Evolutionary conservation across 75 land plant genomes (phyloP).

Genomic region (Chamaecyparis obtusa): DNA sequence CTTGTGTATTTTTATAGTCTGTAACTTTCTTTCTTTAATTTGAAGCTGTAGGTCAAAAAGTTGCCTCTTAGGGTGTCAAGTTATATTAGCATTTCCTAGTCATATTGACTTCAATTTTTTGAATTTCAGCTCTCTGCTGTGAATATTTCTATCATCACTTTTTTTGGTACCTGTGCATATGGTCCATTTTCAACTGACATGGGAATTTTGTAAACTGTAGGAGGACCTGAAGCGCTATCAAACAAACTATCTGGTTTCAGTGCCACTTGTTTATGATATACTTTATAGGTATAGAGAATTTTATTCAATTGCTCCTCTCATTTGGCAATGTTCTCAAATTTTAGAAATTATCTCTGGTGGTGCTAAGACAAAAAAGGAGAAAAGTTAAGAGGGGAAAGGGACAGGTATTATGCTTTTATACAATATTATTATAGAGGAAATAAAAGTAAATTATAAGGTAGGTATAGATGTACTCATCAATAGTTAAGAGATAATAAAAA

Average conservation of each 20-base stretch:
- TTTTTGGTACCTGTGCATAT: not conserved
- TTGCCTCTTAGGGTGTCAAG: not conserved
- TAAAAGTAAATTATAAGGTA: not conserved
- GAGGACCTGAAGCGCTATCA: slow-evolving; percentile 69
- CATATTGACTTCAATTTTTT: not conserved
- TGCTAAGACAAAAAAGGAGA: not conserved
- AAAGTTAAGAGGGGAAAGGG: not conserved
- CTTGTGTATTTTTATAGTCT: not conserved
- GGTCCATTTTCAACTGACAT: slow-evolving; percentile 1
- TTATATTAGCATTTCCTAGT: not conserved
- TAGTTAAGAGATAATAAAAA: not conserved
- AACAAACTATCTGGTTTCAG: slow-evolving; percentile 79
- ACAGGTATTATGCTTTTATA: not conserved
- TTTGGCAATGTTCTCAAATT: not conserved
- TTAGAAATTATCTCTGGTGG: not conserved
- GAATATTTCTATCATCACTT: not conserved
- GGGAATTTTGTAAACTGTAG: slow-evolving; percentile 30
- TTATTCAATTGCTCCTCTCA: not conserved
- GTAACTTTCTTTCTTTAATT: not conserved
- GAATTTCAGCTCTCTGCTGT: not conserved
- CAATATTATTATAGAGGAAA: not conserved
- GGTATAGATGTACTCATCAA: not conserved
- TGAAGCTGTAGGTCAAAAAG: not conserved
- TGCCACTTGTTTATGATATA: slow-evolving; percentile 84
- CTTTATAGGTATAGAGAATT: slow-evolving; percentile 65